These are phyloP conservation scores for Narthecium ossifragum DNA, from an alignment of 106 monocot genomes.

Conservation along the genomic window DNA sequence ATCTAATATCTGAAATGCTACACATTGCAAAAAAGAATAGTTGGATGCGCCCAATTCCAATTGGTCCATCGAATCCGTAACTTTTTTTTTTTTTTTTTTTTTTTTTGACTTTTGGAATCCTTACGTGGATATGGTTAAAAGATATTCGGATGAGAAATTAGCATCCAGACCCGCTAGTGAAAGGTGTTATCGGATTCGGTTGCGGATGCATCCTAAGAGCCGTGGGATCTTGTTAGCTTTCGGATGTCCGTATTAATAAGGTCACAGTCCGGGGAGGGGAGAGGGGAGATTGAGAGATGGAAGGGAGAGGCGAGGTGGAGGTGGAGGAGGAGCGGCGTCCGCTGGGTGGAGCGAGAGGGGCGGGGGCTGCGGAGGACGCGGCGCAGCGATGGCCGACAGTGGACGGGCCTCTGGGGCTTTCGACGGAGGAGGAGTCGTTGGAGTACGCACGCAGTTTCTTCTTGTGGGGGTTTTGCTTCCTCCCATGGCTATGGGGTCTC, in stretches of 20 bases:
- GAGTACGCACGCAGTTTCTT: slow-evolving; percentile 63
- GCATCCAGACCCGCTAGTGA: too few relatives aligned
- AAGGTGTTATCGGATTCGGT: too few relatives aligned
- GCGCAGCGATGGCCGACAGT: slow-evolving; percentile 62
- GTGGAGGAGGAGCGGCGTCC: slow-evolving; percentile 47
- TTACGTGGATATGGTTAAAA: too few relatives aligned
- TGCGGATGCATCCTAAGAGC: too few relatives aligned
- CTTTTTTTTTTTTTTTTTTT: too few relatives aligned
- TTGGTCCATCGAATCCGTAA: too few relatives aligned
- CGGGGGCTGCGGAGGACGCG: not conserved
- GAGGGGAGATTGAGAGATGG: not conserved
- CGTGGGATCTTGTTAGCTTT: too few relatives aligned
- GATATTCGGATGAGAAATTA: too few relatives aligned
- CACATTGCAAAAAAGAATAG: too few relatives aligned
- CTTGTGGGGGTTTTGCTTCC: slow-evolving; percentile 61
- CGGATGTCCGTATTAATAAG: not conserved
- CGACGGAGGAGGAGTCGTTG: slow-evolving; percentile 52
- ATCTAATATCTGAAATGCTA: too few relatives aligned
- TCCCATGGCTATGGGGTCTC: slow-evolving; percentile 82
- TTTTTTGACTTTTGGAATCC: too few relatives aligned
- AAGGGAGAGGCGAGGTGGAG: slow-evolving; percentile 21
- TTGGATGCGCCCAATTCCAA: too few relatives aligned
- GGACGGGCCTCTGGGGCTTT: slow-evolving; percentile 69
- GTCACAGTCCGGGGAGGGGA: not conserved
- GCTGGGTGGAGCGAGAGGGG: slow-evolving; percentile 15